These are phyloP conservation scores for Candida ulmi DNA, from an alignment of 805 yeast species.

Conservation along the genomic window DNA sequence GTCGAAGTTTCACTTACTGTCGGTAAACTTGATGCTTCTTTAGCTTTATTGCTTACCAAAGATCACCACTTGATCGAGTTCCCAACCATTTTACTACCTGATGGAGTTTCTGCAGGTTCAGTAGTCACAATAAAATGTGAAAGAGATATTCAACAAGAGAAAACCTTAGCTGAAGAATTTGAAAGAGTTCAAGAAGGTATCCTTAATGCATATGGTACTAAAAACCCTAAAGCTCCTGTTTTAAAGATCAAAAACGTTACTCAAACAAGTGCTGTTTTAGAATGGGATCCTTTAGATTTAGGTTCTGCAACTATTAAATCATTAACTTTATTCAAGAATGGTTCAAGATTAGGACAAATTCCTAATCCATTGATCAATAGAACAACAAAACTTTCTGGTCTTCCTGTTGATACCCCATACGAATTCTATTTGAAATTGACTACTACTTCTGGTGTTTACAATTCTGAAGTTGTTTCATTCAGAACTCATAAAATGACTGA, in stretches of 20 bases:
- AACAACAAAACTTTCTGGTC: constrained; percentile 84
- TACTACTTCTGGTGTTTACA: constrained; percentile 85
- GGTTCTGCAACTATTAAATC: constrained; percentile 80
- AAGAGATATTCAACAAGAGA: constrained; percentile 64
- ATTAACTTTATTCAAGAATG: constrained; percentile 70
- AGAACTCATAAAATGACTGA: constrained; percentile 96
- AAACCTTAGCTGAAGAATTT: constrained; percentile 52
- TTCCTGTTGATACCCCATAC: constrained; percentile 80
- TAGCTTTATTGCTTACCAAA: constrained; percentile 82
- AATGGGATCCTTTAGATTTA: constrained; percentile 83
- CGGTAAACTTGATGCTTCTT: constrained; percentile 91
- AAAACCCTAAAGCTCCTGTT: constrained; percentile 66
- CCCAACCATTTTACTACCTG: constrained; percentile 90
- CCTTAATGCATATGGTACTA: constrained; percentile 62
- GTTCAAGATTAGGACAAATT: constrained; percentile 65
- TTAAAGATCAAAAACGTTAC: constrained; percentile 73
- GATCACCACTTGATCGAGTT: constrained; percentile 95
- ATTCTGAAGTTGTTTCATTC: constrained; percentile 61
- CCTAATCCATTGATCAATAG: constrained; percentile 77
- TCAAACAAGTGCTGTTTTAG: constrained; percentile 90
- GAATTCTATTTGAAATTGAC: constrained; percentile 73
- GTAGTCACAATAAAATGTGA: constrained; percentile 82
- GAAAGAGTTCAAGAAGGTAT: constrained; percentile 68
- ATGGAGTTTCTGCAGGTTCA: constrained; percentile 87
- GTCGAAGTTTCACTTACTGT: constrained; percentile 92